Evolutionary conservation across 192 early-diverging fungal genomes (phyloP).

Genomic region (Kickxella alabastrina): DNA sequence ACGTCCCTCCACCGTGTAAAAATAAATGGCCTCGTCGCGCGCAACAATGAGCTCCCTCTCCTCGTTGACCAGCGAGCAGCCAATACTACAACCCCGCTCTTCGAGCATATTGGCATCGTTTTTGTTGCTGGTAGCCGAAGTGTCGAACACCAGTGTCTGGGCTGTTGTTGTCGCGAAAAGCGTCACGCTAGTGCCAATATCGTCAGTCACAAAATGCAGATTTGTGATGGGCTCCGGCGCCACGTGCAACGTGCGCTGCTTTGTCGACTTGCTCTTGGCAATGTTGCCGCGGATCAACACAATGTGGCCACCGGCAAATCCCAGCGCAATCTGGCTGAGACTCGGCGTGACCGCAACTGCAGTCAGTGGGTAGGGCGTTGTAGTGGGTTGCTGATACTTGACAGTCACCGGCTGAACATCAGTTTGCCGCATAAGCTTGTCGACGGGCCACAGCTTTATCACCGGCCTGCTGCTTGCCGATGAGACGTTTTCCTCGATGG

Average conservation of each 20-base stretch:
- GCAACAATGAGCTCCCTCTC: constrained; percentile 79
- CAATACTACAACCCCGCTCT: constrained; percentile 74
- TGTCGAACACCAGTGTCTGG: constrained; percentile 45
- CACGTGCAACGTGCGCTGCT: constrained; percentile 78
- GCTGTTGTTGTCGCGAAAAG: constrained; percentile 37
- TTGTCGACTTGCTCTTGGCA: constrained; percentile 69
- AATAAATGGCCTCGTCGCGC: constrained; percentile 87
- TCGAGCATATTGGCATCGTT: constrained; percentile 59
- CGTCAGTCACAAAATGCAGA: constrained; percentile 35
- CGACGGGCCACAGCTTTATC: constrained; percentile 48
- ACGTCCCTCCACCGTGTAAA: constrained; percentile 86
- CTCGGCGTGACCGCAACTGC: constrained; percentile 54
- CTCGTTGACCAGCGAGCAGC: constrained; percentile 70
- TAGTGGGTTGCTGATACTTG: constrained; percentile 29
- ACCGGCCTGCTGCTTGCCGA: constrained; percentile 17
- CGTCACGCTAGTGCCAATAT: constrained; percentile 14
- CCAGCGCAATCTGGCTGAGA: constrained; percentile 84
- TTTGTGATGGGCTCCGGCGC: constrained; percentile 83
- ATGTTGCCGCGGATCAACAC: constrained; percentile 80
- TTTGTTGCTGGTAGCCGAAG: constrained; percentile 13
- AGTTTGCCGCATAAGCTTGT: constrained; percentile 31
- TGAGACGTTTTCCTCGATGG: constrained; percentile 55
- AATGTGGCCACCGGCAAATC: constrained; percentile 88
- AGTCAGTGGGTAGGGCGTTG: constrained; percentile 46
- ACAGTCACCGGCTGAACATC: constrained; percentile 40